Percentiles rank a stretch among this genome's conserved stretches.
These are phyloP conservation scores for Phytomonas serpens DNA, from an alignment of 208 protist genomes.

Conservation along the genomic window DNA sequence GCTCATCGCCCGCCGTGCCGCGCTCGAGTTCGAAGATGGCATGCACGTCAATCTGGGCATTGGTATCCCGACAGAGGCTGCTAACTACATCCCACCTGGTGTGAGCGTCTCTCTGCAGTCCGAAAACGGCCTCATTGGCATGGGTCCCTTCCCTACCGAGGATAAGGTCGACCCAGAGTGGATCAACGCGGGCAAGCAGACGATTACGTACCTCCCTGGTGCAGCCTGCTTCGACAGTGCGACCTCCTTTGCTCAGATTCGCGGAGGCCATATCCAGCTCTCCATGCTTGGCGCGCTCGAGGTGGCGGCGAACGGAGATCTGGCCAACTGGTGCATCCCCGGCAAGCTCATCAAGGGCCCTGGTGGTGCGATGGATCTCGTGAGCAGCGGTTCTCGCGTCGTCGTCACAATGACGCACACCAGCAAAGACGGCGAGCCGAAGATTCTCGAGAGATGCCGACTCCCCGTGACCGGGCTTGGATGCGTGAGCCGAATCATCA, in stretches of 20 bases:
- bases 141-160: constrained; percentile 88
- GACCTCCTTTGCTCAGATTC: constrained; percentile 96
- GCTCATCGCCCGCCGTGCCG: constrained; percentile 90
- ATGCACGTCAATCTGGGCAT: constrained; percentile 97
- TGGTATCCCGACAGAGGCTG: constrained; percentile 94
- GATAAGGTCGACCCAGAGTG: constrained; percentile 90
- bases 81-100: constrained; percentile 84
- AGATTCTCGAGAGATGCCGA: constrained; percentile 92
- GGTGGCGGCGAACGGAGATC: constrained; percentile 90
- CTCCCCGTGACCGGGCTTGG: constrained; percentile 90
- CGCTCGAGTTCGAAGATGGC: constrained; percentile 93
- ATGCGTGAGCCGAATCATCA: constrained; percentile 94
- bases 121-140: constrained; percentile 91
- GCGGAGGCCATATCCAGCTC: constrained; percentile 94
- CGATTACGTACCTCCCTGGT: constrained; percentile 93
- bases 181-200: constrained; percentile 97
- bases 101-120: constrained; percentile 87
- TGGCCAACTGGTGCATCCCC: constrained; percentile 98
- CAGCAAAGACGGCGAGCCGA: constrained; percentile 90
- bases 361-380: constrained; percentile 96
- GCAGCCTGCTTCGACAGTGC: constrained; percentile 89
- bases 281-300: constrained; percentile 96
- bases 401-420: constrained; percentile 97
- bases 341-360: constrained; percentile 97
- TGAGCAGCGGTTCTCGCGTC: constrained; percentile 87